These are phyloP conservation scores for Penicillium sp. DNA, from an alignment of 2,329 filamentous ascomycete species.

Conservation along the genomic window DNA sequence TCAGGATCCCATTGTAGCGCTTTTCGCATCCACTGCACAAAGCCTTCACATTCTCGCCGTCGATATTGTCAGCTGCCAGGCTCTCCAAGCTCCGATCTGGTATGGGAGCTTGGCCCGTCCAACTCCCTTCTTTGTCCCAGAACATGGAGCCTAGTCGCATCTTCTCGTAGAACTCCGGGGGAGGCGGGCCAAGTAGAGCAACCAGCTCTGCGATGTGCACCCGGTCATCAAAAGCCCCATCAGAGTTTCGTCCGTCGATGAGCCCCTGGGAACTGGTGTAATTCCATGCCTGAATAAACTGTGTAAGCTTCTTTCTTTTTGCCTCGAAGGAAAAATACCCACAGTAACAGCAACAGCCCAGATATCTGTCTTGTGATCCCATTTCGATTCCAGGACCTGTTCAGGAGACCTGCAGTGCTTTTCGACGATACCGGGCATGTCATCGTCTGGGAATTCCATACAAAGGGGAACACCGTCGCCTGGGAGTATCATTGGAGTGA, in stretches of 20 bases:
- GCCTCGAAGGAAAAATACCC: background rate
- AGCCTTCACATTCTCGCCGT: conserved; percentile 24
- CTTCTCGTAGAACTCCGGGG: conserved; percentile 16
- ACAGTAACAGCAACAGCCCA: background rate
- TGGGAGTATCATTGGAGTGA: background rate
- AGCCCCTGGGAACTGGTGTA: background rate
- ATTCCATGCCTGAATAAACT: conserved; percentile 1
- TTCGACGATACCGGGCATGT: background rate
- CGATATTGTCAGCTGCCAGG: conserved; percentile 7
- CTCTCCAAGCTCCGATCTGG: conserved; percentile 15
- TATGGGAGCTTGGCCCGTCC: conserved; percentile 17
- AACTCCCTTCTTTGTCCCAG: conserved; percentile 25
- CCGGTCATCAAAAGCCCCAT: conserved; percentile 22
- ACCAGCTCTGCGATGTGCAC: conserved; percentile 26
- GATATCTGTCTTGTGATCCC: background rate
- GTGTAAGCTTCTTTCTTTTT: background rate
- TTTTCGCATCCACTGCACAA: conserved; percentile 28
- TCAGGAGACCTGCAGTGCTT: conserved; percentile 3
- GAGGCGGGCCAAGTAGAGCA: conserved; percentile 15
- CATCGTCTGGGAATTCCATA: background rate
- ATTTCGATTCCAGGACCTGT: background rate
- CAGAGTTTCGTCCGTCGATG: conserved; percentile 16
- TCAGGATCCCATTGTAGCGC: conserved; percentile 29
- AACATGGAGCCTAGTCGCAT: conserved; percentile 19
- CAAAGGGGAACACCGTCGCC: background rate